These are phyloP conservation scores for Arthrocladium fulminans DNA, from an alignment of 2,329 filamentous ascomycete species.

Conservation along the genomic window DNA sequence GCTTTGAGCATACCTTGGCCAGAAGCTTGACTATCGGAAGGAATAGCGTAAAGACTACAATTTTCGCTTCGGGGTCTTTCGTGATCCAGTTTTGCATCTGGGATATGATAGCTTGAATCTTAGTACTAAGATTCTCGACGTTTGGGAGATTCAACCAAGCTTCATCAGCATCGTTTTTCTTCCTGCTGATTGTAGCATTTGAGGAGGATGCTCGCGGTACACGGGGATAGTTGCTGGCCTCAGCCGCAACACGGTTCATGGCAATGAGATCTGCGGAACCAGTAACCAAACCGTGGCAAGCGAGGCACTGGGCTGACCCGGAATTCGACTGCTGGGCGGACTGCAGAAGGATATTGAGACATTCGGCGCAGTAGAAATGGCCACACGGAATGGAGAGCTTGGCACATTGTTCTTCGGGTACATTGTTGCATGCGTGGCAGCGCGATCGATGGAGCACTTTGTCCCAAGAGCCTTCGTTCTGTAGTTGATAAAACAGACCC, in stretches of 20 bases:
- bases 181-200: slow-evolving; percentile 9
- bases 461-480: slow-evolving; percentile 24
- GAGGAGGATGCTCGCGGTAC: neutral
- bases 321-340: slow-evolving; percentile 8
- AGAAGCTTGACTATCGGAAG: slow-evolving; percentile 46
- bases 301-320: slow-evolving; percentile 14
- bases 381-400: slow-evolving; percentile 38
- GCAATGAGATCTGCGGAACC: slow-evolving; percentile 29
- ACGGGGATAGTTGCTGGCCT: slow-evolving; percentile 24
- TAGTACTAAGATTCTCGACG: slow-evolving; percentile 31
- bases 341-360: slow-evolving; percentile 32
- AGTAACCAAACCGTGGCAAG: slow-evolving; percentile 21
- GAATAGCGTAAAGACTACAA: slow-evolving; percentile 55
- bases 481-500: slow-evolving; percentile 14
- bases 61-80: slow-evolving; percentile 43
- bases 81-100: slow-evolving; percentile 32
- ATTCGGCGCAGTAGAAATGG: slow-evolving; percentile 48
- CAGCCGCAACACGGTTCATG: slow-evolving; percentile 28
- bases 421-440: slow-evolving; percentile 37
- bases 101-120: slow-evolving; percentile 25
- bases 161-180: slow-evolving; percentile 20
- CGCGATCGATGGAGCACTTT: slow-evolving; percentile 27
- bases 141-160: slow-evolving; percentile 25
- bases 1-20: slow-evolving; percentile 39
- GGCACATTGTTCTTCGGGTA: slow-evolving; percentile 34